Base-by-base conservation (phyloP, 805 yeast species). In the Yamadazyma laniorum region DNA sequence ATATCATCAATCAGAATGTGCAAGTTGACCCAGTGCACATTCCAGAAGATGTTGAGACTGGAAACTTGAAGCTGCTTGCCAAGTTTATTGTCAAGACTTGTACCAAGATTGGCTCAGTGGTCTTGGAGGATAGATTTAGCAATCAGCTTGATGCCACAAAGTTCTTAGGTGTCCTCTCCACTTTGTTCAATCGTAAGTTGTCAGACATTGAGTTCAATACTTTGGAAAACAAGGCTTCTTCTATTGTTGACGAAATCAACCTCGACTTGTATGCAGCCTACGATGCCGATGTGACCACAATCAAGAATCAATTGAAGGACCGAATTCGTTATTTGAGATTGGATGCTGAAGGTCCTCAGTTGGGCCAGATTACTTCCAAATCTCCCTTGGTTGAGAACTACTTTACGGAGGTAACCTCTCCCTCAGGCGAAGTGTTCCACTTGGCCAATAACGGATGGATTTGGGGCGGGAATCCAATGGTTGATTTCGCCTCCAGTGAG, bases 381-480 rank as follows among this genome's bases (percentile, higher is more conserved):
- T 33, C 37, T 17, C 95, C 96, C 0, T 67, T 91, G 26, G 76
- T 85, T 2, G 98, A 91, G 59, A 80, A 90, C 4, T 91, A 91
- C 60, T 91, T 93, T 59, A 88, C 97, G 2, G 68, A 89, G 42
- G 78, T 90, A 49, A 56, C 49, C 2, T 74, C 59, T 34, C 58
- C 63, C 0, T 55, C 55, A 3, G 91, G 89, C 3, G 68, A 73
- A 26, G 65, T 72, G 1, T 82, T 80, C 65, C 82, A 85, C 6
- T 66, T 91, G 42, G 98, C 96, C 3, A 93, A 93, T 56, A 91
- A 93, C 54, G 99, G 99, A 32, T 91, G 98, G 97, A 88, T 93
- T 40, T 91, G 99, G 99, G 90, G 87, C 37, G 97, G 96, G 8
- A 82, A 91, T 49, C 97, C 98, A 2, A 63, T 90, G 40, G 83